Percentiles rank a stretch among this genome's conserved stretches.
These are phyloP conservation scores for Baudoinia panamericana DNA, from an alignment of 495 filamentous ascomycete genomes.

Conservation along the genomic window DNA sequence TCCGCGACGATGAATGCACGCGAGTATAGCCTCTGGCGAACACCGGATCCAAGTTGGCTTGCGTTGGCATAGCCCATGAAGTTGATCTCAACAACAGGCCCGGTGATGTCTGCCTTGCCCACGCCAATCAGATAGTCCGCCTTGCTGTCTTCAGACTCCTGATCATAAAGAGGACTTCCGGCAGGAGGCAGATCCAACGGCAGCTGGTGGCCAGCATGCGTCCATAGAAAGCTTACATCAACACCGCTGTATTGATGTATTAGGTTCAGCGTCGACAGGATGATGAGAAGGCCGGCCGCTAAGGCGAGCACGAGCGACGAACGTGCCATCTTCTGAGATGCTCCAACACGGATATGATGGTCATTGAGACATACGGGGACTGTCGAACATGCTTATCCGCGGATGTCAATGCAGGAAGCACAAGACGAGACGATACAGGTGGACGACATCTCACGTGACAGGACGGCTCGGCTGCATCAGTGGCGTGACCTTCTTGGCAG, in stretches of 20 bases:
- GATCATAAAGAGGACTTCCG: not conserved
- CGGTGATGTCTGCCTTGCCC: constrained; percentile 91
- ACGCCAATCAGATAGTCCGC: constrained; percentile 66
- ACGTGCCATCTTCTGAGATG: constrained; percentile 10
- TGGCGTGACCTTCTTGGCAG: no score
- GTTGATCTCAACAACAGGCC: constrained; percentile 82
- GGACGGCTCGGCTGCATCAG: no score
- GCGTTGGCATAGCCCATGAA: constrained; percentile 87
- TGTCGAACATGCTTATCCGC: no score
- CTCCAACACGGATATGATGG: not conserved
- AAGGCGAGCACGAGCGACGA: constrained; percentile 8
- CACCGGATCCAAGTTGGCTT: constrained; percentile 72
- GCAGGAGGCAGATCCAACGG: constrained; percentile 7
- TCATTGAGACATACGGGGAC: no score
- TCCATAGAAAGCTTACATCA: not conserved
- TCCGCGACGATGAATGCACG: constrained; percentile 82
- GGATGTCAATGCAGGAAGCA: no score
- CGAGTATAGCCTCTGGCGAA: constrained; percentile 81
- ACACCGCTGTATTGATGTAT: constrained; percentile 4
- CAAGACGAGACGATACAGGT: no score
- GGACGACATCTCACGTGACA: no score
- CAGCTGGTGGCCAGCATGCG: not conserved
- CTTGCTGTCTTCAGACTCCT: not conserved
- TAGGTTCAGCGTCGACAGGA: constrained; percentile 13
- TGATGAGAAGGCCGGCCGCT: constrained; percentile 11